phyloP scores from a whole-genome alignment of 148 eudicot species.

The Arbutus unedo region DNA sequence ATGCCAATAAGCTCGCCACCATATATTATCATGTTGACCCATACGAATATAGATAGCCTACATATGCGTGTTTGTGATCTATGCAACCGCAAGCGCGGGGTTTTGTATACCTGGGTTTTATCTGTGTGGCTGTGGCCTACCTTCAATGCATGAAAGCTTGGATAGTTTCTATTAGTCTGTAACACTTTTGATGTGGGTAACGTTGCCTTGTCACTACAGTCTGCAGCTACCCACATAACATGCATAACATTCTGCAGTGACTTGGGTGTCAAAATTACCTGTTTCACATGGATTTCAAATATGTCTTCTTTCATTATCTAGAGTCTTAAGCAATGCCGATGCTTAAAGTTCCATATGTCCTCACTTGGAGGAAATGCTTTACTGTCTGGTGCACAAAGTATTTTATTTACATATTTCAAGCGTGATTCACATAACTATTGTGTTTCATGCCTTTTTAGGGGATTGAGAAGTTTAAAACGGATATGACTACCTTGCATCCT shows the following conservation, averaged over 20 bases:
- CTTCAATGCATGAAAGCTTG: background rate
- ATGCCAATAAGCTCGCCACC: background rate
- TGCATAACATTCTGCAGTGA: too few species aligned
- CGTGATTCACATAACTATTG: background rate
- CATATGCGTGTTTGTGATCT: background rate
- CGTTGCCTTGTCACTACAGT: background rate
- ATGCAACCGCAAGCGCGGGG: background rate
- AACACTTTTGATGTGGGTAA: background rate
- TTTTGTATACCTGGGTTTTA: background rate
- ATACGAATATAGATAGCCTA: background rate
- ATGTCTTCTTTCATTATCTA: background rate
- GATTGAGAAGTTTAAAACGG: conserved; percentile 68
- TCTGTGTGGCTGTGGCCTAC: background rate
- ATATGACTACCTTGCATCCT: conserved; percentile 76
- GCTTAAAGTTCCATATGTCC: background rate
- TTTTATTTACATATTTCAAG: conserved; percentile 1
- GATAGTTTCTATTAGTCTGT: background rate
- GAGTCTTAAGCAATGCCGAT: background rate
- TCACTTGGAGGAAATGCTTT: background rate
- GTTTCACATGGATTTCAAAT: background rate
- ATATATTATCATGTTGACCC: background rate
- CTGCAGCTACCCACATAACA: background rate
- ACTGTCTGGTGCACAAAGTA: background rate
- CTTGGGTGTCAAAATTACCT: background rate
- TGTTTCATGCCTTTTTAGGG: conserved; percentile 47